Evolutionary conservation across 441 rosid genomes (phyloP), one percentile per base, ranked within the genome.

Genomic region (Kokia cookei): DNA sequence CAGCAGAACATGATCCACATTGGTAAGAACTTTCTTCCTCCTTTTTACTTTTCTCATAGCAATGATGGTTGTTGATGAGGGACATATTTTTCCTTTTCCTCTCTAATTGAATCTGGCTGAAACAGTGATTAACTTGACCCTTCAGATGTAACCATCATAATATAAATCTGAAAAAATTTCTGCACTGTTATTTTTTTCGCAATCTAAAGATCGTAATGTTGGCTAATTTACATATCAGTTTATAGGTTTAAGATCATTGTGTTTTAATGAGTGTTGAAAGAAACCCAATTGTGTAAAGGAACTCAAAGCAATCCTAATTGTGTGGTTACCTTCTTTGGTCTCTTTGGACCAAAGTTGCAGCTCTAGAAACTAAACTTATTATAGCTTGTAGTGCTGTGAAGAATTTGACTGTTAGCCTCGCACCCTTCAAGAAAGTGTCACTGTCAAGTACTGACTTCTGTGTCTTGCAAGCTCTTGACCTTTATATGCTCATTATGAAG

Each of bases 1-100:
- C 84, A 7, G 86, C 92, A 10, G 88, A 84, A 84, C 79, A 77
- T 66, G 86, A 92, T 84, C 97, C 91, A 13, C 92, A 89, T 79
- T 92, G 97, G 95, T 92, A 83, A 85, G 87, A 5, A 75, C 78
- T 67, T 71, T 79, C 79, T 78, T 61, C 50, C 69, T 37, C 37
- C 9, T 22, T 73, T 50, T 43, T 14, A 32, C 62, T 62, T 45
- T 12, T 74, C 65, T 65, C 10, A 27, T 24, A 59, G 54, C 65
- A 26, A 9, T 50, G 48, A 4, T 48, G 35, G 67, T 73, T 66
- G 26, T 19, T 76, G 43, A 62, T 22, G 19, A 63, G 73, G 60
- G 59, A 65, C 47, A n/a, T 45, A 43, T 3, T 50, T 35, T 73
- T 59, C 27, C 9, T 60, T 70, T 27, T 13, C 37, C 17, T 22